Evolutionary conservation across 1,284 basidiomycete species (phyloP).

Genomic region (Xerocomus nothofagi): DNA sequence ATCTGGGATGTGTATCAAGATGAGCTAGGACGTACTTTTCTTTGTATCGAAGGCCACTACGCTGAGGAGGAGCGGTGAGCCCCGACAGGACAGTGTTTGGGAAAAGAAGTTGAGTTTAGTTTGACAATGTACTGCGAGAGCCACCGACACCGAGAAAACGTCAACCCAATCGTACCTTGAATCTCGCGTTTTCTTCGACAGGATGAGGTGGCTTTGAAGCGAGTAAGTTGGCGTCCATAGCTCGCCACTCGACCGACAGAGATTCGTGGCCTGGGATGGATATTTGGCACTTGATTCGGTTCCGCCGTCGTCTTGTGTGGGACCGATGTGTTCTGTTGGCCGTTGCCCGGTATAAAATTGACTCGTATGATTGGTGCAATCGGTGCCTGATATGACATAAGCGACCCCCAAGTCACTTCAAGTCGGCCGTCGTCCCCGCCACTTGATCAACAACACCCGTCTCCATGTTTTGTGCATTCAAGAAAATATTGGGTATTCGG

Average conservation of each 20-base stretch:
- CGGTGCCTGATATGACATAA: not conserved
- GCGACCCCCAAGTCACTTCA: too few species aligned
- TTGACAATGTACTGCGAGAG: not conserved
- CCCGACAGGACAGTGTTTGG: not conserved
- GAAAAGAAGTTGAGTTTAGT: not conserved
- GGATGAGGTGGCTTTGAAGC: constrained; percentile 16
- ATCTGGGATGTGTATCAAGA: not conserved
- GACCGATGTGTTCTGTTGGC: not conserved
- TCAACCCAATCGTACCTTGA: constrained; percentile 24
- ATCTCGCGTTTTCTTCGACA: constrained; percentile 22
- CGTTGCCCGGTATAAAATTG: not conserved
- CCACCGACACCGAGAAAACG: constrained; percentile 2
- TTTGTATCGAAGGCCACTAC: constrained; percentile 31
- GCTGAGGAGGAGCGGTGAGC: constrained; percentile 19
- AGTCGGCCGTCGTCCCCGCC: too few species aligned
- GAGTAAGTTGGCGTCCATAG: constrained; percentile 21
- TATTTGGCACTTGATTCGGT: not conserved
- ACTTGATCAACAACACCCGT: too few species aligned
- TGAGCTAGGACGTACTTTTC: constrained; percentile 28
- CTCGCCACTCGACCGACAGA: not conserved
- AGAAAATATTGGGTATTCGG: constrained; percentile 4
- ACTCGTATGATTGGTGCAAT: not conserved
- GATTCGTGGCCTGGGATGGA: not conserved
- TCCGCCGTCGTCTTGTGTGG: too few species aligned
- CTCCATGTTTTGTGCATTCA: constrained; percentile 19